Evolutionary conservation across 768 basidiomycete genomes (phyloP).

Genomic region (Hortiboletus flavorubellus): DNA sequence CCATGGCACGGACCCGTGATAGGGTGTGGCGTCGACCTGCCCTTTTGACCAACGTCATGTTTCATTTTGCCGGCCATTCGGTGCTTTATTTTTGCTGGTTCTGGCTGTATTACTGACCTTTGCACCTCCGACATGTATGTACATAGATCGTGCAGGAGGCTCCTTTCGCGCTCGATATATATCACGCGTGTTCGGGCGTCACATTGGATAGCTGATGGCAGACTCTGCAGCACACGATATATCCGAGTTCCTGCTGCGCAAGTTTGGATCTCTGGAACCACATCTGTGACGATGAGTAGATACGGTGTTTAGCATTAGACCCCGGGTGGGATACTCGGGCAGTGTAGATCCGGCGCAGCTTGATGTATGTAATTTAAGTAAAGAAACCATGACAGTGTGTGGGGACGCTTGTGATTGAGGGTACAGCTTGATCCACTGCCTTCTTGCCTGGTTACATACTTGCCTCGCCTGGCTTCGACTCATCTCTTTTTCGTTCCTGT

Average conservation of each 20-base stretch:
- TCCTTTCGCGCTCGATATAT: constrained; percentile 29
- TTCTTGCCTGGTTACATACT: too few relatives aligned
- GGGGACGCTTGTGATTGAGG: too few relatives aligned
- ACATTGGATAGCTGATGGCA: background rate
- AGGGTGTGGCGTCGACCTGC: constrained; percentile 31
- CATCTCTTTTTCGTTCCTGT: too few relatives aligned
- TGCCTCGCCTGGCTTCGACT: too few relatives aligned
- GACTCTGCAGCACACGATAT: constrained; percentile 21
- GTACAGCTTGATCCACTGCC: too few relatives aligned
- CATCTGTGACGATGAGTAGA: too few relatives aligned
- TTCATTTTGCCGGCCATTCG: constrained; percentile 28
- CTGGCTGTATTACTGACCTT: background rate
- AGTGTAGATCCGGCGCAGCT: too few relatives aligned
- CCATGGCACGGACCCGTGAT: constrained; percentile 7
- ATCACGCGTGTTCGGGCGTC: background rate
- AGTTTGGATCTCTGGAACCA: constrained; percentile 1
- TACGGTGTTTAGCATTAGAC: too few relatives aligned
- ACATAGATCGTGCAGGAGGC: constrained; percentile 26
- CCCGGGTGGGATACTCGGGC: too few relatives aligned
- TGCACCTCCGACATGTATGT: background rate
- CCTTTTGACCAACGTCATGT: constrained; percentile 29
- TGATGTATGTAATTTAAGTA: too few relatives aligned
- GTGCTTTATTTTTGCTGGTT: constrained; percentile 13
- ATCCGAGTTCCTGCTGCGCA: constrained; percentile 22
- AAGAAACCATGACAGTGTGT: too few relatives aligned